Conservation (phyloP, 2,329 filamentous ascomycete species). For the Ophiocordyceps polyrhachis-furcata region DNA sequence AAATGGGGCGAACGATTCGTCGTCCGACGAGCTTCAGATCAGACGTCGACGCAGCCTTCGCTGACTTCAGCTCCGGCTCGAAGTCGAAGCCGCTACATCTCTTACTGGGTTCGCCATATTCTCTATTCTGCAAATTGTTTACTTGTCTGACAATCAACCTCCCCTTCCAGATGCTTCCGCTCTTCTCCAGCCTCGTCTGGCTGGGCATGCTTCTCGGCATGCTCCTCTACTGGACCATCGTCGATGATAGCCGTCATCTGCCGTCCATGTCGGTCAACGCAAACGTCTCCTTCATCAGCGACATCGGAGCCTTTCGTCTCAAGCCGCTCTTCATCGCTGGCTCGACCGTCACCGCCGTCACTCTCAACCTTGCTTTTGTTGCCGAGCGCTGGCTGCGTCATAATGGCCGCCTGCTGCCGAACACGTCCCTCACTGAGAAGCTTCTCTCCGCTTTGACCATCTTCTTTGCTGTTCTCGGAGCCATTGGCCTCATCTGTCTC, state of each 20-base stretch:
- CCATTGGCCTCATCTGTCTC: constrained; percentile 62
- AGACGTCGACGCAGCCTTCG: neutral
- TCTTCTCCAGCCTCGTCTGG: constrained; percentile 48
- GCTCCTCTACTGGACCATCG: constrained; percentile 48
- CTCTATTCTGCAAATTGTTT: too few species aligned
- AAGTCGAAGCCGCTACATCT: constrained; percentile 10
- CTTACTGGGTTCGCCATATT: constrained; percentile 19
- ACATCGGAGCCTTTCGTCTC: constrained; percentile 40
- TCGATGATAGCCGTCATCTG: constrained; percentile 35
- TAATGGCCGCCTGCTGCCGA: constrained; percentile 56
- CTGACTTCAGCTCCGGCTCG: neutral
- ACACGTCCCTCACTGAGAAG: constrained; percentile 45
- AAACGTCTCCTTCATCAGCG: constrained; percentile 53
- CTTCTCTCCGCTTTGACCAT: constrained; percentile 43
- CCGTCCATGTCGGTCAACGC: constrained; percentile 38
- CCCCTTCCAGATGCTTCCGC: constrained; percentile 52
- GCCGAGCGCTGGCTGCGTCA: constrained; percentile 77
- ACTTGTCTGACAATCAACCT: too few species aligned
- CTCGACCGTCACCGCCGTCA: constrained; percentile 51
- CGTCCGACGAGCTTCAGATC: neutral
- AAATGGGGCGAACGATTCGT: neutral
- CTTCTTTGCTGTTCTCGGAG: constrained; percentile 53
- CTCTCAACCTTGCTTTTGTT: constrained; percentile 64
- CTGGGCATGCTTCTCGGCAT: constrained; percentile 49
- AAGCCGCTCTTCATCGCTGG: constrained; percentile 67